These are phyloP conservation scores for Pleomassaria siparia DNA, from an alignment of 2,329 filamentous ascomycete genomes.

Conservation along the genomic window DNA sequence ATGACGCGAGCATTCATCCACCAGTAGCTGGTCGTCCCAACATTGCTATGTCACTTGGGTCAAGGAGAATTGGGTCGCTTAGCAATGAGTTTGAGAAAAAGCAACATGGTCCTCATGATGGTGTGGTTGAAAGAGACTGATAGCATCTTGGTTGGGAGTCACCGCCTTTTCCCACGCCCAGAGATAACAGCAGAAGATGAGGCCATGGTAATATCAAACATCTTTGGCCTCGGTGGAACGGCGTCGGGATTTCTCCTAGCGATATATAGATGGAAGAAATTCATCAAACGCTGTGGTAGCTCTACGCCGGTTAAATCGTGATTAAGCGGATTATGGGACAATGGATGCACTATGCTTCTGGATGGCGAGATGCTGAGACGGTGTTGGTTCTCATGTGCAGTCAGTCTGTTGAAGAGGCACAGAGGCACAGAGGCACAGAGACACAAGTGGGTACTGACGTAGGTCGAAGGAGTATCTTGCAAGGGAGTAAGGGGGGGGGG, in stretches of 20 bases:
- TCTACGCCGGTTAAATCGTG: slow-evolving; percentile 13
- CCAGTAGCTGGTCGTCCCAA: not conserved
- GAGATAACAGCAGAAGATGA: slow-evolving; percentile 3
- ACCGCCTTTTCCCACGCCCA: slow-evolving; percentile 2
- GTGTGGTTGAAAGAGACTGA: not conserved
- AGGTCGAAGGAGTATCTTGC: too few species aligned
- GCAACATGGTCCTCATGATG: not conserved
- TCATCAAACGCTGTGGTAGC: slow-evolving; percentile 13
- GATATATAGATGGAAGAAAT: slow-evolving; percentile 7
- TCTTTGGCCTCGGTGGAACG: slow-evolving; percentile 11
- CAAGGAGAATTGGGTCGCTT: too few species aligned
- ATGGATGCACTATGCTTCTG: not conserved
- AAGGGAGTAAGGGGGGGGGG: too few species aligned
- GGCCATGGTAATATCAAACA: slow-evolving; percentile 1
- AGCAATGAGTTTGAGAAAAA: too few species aligned
- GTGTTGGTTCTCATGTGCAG: not conserved
- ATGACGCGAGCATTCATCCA: not conserved
- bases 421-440: too few species aligned
- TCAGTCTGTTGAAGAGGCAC: too few species aligned
- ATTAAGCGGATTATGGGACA: slow-evolving; percentile 9
- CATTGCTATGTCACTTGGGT: too few species aligned
- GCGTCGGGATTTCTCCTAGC: slow-evolving; percentile 11
- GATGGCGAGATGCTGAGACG: not conserved
- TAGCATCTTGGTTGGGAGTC: not conserved
- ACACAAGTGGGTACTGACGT: not conserved